Base-by-base conservation (phyloP, 1,284 basidiomycete species). In the Somion occarium region DNA sequence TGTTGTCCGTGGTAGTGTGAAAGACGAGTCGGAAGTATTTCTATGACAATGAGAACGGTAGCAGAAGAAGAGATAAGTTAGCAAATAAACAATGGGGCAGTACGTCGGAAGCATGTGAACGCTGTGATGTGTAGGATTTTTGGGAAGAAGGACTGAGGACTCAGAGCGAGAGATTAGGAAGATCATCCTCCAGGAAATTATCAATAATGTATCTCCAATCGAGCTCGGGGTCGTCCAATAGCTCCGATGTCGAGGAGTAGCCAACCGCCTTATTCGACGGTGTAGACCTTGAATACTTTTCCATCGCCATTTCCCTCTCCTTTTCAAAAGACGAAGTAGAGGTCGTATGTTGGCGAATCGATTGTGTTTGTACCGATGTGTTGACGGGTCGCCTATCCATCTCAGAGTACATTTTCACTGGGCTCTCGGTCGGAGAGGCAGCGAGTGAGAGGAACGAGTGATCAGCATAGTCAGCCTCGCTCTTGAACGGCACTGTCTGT, bases 381-480 rank as follows among this genome's bases (percentile, higher is more conserved):
- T 7, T 42, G 39, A 22, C 39, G 5, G 39, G 39, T 9, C n/a
- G 5, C 7, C 39, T 7, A 7, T 18, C 39, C 15, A 9, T 46
- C 15, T n/a, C 24, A 9, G 23, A 27, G n/a, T 18, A 23, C 24
- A 26, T 30, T 12, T 26, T 18, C 26, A 27, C n/a, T 27, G 58
- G 54, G 25, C 62, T 62, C 13, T 66, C 64, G 24, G 64, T 63
- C 25, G 70, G 65, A n/a, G 69, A 62, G 38, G 62, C 64, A 19
- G 71, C 66, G 54, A 76, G 61, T 22, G 73, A 74, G 48, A 77
- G 67, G 61, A 74, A 73, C 2, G 75, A 74, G 50, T 72, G 70
- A 38, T 56, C 50, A 22, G 37, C 41, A 50, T 47, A 62, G 61
- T 57, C 68, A 65, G 27, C 65, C 55, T 54, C 48, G 24, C 57